phyloP scores from a whole-genome alignment of 495 filamentous ascomycete genomes.

The Achaetomiella virescens region DNA sequence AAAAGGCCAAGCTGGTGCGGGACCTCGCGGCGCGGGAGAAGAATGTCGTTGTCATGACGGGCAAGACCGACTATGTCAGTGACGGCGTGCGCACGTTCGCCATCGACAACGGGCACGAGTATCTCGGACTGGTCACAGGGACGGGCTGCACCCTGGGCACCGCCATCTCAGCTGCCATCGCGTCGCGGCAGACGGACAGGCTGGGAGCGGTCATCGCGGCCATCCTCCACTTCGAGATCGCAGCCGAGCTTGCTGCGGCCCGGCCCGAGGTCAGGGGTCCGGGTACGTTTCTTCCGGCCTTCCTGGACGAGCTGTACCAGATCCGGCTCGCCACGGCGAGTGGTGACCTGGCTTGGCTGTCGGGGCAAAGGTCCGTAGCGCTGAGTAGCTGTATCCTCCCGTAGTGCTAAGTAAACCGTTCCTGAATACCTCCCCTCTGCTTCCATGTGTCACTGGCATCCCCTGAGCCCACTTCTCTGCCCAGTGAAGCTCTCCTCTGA shows the following conservation, averaged over 20 bases:
- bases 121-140: conserved; percentile 77
- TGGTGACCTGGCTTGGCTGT: conserved; percentile 50
- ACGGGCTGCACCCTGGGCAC: conserved; percentile 85
- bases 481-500: no score
- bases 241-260: conserved; percentile 65
- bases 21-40: conserved; percentile 60
- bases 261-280: conserved; percentile 64
- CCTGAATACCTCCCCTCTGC: background rate
- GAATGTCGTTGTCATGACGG: conserved; percentile 82
- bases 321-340: conserved; percentile 44
- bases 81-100: conserved; percentile 62
- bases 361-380: conserved; percentile 46
- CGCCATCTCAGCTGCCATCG: conserved; percentile 66
- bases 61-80: conserved; percentile 68
- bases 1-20: conserved; percentile 53
- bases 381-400: background rate
- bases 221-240: conserved; percentile 75
- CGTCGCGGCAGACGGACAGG: conserved; percentile 52
- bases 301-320: conserved; percentile 63
- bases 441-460: background rate
- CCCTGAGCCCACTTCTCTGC: background rate
- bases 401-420: background rate
- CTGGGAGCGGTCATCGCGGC: conserved; percentile 63
- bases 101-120: conserved; percentile 70
- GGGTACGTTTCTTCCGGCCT: conserved; percentile 81